phyloP scores from a whole-genome alignment of 441 rosid genomes.

The Lepidium campestre region DNA sequence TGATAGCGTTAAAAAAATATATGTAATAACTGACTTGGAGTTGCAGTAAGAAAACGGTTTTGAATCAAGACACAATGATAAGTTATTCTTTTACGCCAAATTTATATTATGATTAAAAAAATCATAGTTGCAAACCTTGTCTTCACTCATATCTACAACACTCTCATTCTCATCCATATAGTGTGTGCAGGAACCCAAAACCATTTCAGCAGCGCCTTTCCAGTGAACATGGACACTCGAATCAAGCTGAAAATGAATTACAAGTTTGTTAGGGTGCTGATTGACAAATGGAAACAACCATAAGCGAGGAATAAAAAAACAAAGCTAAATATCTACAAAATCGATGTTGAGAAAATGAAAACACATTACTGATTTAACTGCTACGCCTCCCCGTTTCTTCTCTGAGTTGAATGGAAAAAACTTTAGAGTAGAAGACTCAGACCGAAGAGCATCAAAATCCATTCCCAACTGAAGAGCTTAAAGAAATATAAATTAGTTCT shows the following conservation, averaged over 20 bases:
- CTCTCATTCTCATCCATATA: constrained; percentile 49
- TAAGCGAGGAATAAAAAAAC: not conserved
- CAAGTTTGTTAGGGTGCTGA: not conserved
- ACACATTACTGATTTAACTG: constrained; percentile 56
- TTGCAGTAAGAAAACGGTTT: not conserved
- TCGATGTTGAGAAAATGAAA: not conserved
- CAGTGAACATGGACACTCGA: constrained; percentile 77
- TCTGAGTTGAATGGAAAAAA: constrained; percentile 92
- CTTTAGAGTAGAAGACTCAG: constrained; percentile 54
- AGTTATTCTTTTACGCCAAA: not conserved
- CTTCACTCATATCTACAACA: constrained; percentile 46
- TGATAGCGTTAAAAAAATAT: not conserved
- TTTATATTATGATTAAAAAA: not conserved
- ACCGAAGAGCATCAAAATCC: constrained; percentile 65
- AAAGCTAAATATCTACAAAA: not conserved
- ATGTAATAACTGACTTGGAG: not conserved
- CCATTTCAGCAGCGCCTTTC: constrained; percentile 99
- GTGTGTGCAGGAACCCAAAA: constrained; percentile 59
- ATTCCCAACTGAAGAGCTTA: constrained; percentile 65
- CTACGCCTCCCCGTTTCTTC: constrained; percentile 93
- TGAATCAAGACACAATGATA: not conserved
- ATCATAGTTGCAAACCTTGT: constrained; percentile 43
- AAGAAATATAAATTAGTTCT: constrained; percentile 10
- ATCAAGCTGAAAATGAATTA: constrained; percentile 41
- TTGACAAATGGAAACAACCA: not conserved